A percentile compares a stretch with the other conserved stretches of the same genome.
Conservation (phyloP, 441 rosid species). For the Pelargonium citronellum region DNA sequence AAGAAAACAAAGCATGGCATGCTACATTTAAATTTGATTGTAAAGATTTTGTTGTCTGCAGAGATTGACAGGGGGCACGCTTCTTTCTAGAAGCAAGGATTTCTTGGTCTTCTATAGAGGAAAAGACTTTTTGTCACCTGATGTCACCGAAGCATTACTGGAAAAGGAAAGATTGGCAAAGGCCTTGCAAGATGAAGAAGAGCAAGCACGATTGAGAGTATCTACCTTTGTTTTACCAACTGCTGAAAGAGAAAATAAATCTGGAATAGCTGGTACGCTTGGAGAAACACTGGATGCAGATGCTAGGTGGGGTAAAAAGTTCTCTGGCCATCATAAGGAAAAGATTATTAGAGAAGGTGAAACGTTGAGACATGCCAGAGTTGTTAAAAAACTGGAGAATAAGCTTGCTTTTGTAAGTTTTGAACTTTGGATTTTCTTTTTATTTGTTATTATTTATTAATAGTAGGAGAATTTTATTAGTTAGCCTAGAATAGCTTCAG, state of each 20-base stretch:
- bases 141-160: constrained; percentile 65
- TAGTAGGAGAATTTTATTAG: background rate
- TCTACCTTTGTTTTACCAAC: constrained; percentile 47
- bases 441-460: background rate
- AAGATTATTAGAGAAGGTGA: constrained; percentile 63
- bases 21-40: constrained; percentile 17
- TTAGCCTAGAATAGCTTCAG: background rate
- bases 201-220: constrained; percentile 80
- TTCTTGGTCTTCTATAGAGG: constrained; percentile 93
- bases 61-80: constrained; percentile 83
- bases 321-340: constrained; percentile 45
- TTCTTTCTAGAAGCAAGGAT: constrained; percentile 83
- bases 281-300: constrained; percentile 79
- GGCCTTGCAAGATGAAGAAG: constrained; percentile 79
- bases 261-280: constrained; percentile 70
- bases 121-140: constrained; percentile 66
- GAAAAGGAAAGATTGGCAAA: constrained; percentile 75
- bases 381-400: constrained; percentile 63
- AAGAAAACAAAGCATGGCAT: background rate
- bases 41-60: constrained; percentile 35
- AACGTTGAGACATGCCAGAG: constrained; percentile 50
- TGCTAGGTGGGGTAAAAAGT: constrained; percentile 67
- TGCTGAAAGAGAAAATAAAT: constrained; percentile 32
- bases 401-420: constrained; percentile 72
- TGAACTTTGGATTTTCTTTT: constrained; percentile 15